These are phyloP conservation scores for Crithidia thermophila DNA, from an alignment of 208 protist genomes.

Conservation along the genomic window DNA sequence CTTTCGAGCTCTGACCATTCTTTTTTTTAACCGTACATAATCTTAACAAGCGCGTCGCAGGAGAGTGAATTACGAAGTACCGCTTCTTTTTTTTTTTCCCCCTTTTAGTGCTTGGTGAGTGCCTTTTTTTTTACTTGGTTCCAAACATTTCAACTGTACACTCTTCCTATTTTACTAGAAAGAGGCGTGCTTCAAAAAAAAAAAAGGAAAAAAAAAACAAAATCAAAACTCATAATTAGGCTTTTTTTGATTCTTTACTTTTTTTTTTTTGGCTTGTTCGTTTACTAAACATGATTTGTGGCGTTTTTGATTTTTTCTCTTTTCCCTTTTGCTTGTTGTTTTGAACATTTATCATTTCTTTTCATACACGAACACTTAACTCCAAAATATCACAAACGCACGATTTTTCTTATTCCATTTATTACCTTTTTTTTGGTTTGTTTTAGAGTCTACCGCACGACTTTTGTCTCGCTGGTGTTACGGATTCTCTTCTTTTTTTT, in stretches of 20 bases:
- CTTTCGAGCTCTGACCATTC: too few species aligned
- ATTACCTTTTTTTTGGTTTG: too few species aligned
- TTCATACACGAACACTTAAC: neutral
- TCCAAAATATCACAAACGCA: neutral
- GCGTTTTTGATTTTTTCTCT: neutral
- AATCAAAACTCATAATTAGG: conserved; percentile 11
- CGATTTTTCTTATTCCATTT: too few species aligned
- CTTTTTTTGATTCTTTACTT: neutral
- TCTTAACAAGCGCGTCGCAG: too few species aligned
- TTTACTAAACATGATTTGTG: too few species aligned
- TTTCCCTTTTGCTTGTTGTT: neutral
- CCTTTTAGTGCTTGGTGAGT: neutral
- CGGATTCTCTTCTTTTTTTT: too few species aligned
- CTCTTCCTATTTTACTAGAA: neutral
- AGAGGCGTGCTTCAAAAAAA: neutral
- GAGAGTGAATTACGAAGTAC: too few species aligned
- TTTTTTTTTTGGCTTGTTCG: conserved; percentile 2
- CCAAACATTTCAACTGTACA: neutral
- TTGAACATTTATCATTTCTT: too few species aligned
- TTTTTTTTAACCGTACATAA: too few species aligned
- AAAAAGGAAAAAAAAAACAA: conserved; percentile 26
- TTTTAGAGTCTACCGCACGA: too few species aligned
- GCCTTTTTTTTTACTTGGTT: neutral
- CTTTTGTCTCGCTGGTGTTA: too few species aligned
- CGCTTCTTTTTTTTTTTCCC: conserved; percentile 16